Evolutionary conservation across 2,329 filamentous ascomycete genomes (phyloP), one percentile per base, ranked within the genome.

Genomic region (Xylaria sp.): DNA sequence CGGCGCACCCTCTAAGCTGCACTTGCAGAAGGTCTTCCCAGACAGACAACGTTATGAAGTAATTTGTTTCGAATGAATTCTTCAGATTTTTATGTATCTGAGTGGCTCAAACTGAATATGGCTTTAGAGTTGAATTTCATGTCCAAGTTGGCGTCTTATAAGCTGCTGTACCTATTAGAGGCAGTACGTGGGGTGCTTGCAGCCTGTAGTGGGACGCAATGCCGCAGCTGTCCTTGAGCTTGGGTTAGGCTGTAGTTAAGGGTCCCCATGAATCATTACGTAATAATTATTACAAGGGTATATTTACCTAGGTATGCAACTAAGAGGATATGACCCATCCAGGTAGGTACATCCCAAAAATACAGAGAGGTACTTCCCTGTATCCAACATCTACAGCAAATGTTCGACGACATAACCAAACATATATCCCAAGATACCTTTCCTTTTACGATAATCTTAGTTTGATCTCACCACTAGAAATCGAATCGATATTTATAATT

Each of bases 181-280:
- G 51, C 28, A 54, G 18, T 55, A 55, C 52, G 52, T 55, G 52
- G 52, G 52, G 52, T 20, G 1, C 6, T 15, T 55, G 52, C 15
- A 55, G 52, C 52, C 52, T 55, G 52, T 55, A 55, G 52, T 37
- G 52, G 52, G 28, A 55, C 52, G n/a, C 15, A 18, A 20, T 32
- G 28, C 28, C 15, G 10, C 28, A 34, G 28, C 12, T 46, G 18
- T 28, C 3, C 28, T 4, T 28, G 28, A 28, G 28, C 28, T 23
- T 23, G n/a, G n/a, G 46, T 10, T 37, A 10, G 34, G 34, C 34
- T 20, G 20, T 52, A 52, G 13, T 5, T 15, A 32, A 37, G 7
- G 7, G 34, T 37, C 7, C 7, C 34, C 34, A 10, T 8, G 10
- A 37, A 37, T 8, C 34, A 5, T 46, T 46, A 46, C 6, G 18